Percentiles rank a stretch among this genome's conserved stretches.
Conservation (phyloP, 2,329 filamentous ascomycete species). For the Bipolaris cookei region DNA sequence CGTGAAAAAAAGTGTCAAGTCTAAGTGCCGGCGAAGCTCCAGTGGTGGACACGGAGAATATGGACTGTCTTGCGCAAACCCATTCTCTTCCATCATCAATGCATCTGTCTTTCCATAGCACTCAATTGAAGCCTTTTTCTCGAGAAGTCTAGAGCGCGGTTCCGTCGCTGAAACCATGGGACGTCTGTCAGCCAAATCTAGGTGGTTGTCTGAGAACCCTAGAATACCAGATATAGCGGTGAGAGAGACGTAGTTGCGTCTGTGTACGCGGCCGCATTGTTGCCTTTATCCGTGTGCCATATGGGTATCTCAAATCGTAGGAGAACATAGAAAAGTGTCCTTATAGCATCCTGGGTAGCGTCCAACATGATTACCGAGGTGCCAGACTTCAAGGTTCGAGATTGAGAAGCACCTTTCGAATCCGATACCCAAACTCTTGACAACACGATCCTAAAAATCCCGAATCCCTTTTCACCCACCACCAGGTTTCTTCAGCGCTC, state of each 20-base stretch:
- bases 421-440: not conserved
- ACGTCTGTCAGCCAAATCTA: not conserved
- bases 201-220: too few relatives aligned
- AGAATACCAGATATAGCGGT: too few relatives aligned
- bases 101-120: not conserved
- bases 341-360: slow-evolving; percentile 1
- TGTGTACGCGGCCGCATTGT: slow-evolving; percentile 24
- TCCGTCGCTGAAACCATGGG: not conserved
- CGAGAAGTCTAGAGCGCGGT: not conserved
- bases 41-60: not conserved
- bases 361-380: too few relatives aligned
- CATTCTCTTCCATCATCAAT: not conserved
- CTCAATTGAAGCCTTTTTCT: not conserved
- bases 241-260: too few relatives aligned
- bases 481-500: slow-evolving; percentile 36
- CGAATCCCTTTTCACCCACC: slow-evolving; percentile 16
- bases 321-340: slow-evolving; percentile 13
- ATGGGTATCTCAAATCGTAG: slow-evolving; percentile 7
- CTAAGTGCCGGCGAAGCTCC: not conserved
- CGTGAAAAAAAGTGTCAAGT: not conserved
- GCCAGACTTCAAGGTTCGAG: too few relatives aligned
- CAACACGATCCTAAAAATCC: not conserved
- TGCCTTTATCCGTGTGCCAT: slow-evolving; percentile 9
- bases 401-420: too few relatives aligned
- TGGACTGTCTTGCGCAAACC: not conserved